A percentile compares a stretch with the other conserved stretches of the same genome.
Conservation (phyloP, 2,329 filamentous ascomycete genomes). For the Hyphodiscus sp. region DNA sequence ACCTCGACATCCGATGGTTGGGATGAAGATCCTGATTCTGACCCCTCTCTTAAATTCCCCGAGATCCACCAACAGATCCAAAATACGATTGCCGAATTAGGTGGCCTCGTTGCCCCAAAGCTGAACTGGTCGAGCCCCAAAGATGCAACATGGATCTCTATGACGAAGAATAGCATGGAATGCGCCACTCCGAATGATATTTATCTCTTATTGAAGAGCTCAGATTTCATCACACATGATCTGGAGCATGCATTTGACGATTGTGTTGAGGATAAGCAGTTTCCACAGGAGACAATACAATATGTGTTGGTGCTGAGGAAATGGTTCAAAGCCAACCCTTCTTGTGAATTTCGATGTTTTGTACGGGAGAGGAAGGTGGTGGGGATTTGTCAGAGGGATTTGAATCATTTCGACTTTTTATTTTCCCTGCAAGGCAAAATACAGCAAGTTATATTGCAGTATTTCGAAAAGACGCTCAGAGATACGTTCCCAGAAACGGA, state of each 20-base stretch:
- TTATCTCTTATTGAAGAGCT: slow-evolving; percentile 89
- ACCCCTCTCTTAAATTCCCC: slow-evolving; percentile 40
- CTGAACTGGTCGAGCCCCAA: slow-evolving; percentile 97
- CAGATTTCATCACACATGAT: slow-evolving; percentile 91
- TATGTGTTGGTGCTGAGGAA: slow-evolving; percentile 72
- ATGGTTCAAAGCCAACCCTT: slow-evolving; percentile 81
- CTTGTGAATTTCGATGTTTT: slow-evolving; percentile 92
- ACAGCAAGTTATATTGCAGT: slow-evolving; percentile 61
- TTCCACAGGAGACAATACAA: slow-evolving; percentile 32
- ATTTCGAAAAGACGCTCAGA: slow-evolving; percentile 69
- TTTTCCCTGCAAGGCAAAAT: slow-evolving; percentile 56
- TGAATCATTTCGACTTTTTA: slow-evolving; percentile 86
- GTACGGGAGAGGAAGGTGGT: slow-evolving; percentile 77
- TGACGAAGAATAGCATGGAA: slow-evolving; percentile 80
- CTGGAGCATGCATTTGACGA: slow-evolving; percentile 89
- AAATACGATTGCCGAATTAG: slow-evolving; percentile 70
- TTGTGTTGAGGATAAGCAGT: slow-evolving; percentile 34
- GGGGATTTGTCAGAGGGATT: slow-evolving; percentile 79
- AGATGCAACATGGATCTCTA: slow-evolving; percentile 88
- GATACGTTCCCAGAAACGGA: slow-evolving; percentile 75
- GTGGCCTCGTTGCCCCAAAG: slow-evolving; percentile 83
- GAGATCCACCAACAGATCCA: slow-evolving; percentile 74
- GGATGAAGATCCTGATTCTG: slow-evolving; percentile 36
- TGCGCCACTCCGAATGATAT: slow-evolving; percentile 85
- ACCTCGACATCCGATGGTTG: slow-evolving; percentile 49